Conservation (phyloP, 2,329 filamentous ascomycete species). For the Fusarium austroafricanum region DNA sequence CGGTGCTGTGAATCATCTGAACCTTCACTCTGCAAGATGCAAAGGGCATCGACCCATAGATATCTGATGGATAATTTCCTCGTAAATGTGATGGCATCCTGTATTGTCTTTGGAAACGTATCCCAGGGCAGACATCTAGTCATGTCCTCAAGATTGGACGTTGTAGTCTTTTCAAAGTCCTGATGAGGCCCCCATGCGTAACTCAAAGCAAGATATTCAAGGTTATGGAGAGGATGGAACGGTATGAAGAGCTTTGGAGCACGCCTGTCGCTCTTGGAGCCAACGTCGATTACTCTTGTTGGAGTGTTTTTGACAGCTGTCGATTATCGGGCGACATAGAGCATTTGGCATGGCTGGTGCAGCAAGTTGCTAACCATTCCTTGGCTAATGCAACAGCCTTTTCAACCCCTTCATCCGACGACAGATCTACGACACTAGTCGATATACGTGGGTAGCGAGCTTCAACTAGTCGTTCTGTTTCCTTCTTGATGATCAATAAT, state of each 20-base stretch:
- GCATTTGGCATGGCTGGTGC: neutral
- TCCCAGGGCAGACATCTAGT: neutral
- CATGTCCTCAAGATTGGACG: slow-evolving; percentile 3
- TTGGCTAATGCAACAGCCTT: neutral
- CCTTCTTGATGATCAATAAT: neutral
- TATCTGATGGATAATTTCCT: neutral
- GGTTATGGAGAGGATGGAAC: neutral
- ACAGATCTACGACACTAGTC: neutral
- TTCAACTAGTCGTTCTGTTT: too few relatives aligned
- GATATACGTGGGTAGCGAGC: rapidly evolving
- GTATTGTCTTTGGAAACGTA: neutral
- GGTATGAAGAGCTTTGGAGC: neutral
- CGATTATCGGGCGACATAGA: too few relatives aligned
- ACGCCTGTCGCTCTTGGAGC: neutral
- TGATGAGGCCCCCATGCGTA: slow-evolving; percentile 5
- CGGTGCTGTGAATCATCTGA: neutral
- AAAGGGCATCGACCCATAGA: slow-evolving; percentile 8
- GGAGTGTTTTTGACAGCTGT: neutral
- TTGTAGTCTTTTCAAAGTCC: neutral
- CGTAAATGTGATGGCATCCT: neutral
- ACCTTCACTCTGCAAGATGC: slow-evolving; percentile 7
- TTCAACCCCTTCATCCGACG: neutral
- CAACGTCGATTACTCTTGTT: slow-evolving; percentile 4
- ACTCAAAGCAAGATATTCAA: slow-evolving; percentile 6
- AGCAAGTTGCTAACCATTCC: neutral